Conservation (phyloP, 2,329 filamentous ascomycete species). For the Metarhizium sp. region DNA sequence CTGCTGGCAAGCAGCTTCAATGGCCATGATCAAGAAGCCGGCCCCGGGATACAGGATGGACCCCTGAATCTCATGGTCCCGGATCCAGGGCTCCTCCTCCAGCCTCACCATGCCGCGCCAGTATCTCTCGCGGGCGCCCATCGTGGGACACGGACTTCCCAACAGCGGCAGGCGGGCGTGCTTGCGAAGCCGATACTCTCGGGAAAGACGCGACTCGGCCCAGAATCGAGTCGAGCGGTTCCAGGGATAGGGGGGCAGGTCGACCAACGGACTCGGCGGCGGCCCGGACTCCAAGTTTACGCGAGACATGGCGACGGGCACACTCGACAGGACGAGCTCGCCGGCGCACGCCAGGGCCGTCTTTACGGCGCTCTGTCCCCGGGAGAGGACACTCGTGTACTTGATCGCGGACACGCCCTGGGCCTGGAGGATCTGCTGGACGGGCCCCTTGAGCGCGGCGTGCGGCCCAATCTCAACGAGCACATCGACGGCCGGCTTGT, state of each 20-base stretch:
- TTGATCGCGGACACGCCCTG: not conserved
- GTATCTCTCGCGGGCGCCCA: slow-evolving; percentile 14
- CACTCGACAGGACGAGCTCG: not conserved
- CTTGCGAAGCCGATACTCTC: slow-evolving; percentile 11
- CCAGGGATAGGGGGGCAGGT: slow-evolving; percentile 20
- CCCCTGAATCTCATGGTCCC: slow-evolving; percentile 20
- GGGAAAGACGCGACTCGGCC: slow-evolving; percentile 15
- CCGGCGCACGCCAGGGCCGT: not conserved
- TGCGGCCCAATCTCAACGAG: slow-evolving; percentile 26
- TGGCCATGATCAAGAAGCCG: slow-evolving; percentile 23
- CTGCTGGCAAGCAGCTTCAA: slow-evolving; percentile 13
- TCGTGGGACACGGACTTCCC: slow-evolving; percentile 8
- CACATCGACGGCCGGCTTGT: slow-evolving; percentile 1
- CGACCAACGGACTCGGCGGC: not conserved
- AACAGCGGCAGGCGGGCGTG: slow-evolving; percentile 17
- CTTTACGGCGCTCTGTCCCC: slow-evolving; percentile 4
- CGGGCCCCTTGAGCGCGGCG: slow-evolving; percentile 30
- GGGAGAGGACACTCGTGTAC: slow-evolving; percentile 17
- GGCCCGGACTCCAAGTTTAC: not conserved
- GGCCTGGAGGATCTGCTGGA: slow-evolving; percentile 17
- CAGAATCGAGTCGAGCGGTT: slow-evolving; percentile 19
- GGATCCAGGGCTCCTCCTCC: slow-evolving; percentile 22
- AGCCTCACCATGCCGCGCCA: slow-evolving; percentile 24
- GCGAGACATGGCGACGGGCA: not conserved
- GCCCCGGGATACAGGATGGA: slow-evolving; percentile 25